Evolutionary conservation across 1,284 basidiomycete species (phyloP).

Genomic region (Boletus smithii): DNA sequence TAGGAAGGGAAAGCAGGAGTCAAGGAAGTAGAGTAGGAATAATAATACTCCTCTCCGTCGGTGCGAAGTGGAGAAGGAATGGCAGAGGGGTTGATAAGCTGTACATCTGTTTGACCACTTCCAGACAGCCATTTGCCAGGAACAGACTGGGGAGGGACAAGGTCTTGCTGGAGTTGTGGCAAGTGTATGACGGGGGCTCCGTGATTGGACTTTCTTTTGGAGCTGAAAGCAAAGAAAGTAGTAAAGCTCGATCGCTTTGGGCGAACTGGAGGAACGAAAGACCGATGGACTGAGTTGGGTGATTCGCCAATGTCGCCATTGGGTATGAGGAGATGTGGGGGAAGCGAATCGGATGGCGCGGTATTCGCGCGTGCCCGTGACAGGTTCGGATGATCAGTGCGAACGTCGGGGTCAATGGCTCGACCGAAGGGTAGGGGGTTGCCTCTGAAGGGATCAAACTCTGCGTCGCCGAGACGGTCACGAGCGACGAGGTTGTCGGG

Average conservation of each 20-base stretch:
- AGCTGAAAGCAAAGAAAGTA: conserved; percentile 37
- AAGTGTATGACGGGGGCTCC: conserved; percentile 4
- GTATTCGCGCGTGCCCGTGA: too few species aligned
- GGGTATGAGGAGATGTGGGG: too few species aligned
- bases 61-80: conserved; percentile 29
- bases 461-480: too few species aligned
- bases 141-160: conserved; percentile 13
- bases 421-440: conserved; percentile 21
- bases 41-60: conserved; percentile 40
- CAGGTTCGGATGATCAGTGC: too few species aligned
- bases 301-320: conserved; percentile 59
- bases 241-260: conserved; percentile 47
- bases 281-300: conserved; percentile 41
- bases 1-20: conserved; percentile 9
- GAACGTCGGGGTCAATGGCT: too few species aligned
- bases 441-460: conserved; percentile 26
- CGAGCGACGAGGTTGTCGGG: too few species aligned
- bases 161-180: conserved; percentile 17
- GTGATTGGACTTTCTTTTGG: conserved; percentile 22
- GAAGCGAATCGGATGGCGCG: too few species aligned
- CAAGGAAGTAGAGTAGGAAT: conserved; percentile 41
- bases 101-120: conserved; percentile 8
- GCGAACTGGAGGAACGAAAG: conserved; percentile 17
- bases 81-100: conserved; percentile 12
- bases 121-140: conserved; percentile 20